These are phyloP conservation scores for Rosa multiflora DNA, from an alignment of 306 rosid genomes.

Conservation along the genomic window DNA sequence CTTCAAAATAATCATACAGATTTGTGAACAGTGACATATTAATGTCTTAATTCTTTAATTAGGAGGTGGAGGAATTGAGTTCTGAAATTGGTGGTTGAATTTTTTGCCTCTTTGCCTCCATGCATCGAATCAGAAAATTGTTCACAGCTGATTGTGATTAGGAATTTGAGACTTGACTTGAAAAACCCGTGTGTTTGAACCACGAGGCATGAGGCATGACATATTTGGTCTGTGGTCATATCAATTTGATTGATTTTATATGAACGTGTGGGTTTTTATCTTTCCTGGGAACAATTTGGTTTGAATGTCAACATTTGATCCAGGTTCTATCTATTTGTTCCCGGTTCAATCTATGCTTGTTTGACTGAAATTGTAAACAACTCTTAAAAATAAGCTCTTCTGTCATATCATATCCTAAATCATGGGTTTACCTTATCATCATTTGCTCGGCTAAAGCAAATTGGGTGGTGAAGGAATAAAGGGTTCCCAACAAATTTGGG, in stretches of 20 bases:
- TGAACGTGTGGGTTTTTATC: neutral
- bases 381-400: neutral
- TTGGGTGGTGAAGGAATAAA: neutral
- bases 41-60: neutral
- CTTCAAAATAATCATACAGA: neutral
- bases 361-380: neutral
- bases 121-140: neutral
- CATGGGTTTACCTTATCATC: neutral
- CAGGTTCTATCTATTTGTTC: neutral
- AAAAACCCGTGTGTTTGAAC: neutral
- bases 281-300: neutral
- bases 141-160: neutral
- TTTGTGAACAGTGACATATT: neutral
- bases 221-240: neutral
- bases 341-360: neutral
- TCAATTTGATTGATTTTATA: neutral
- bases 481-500: neutral
- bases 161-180: neutral
- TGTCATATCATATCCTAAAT: neutral
- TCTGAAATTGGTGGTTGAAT: neutral
- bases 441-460: neutral
- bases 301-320: neutral
- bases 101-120: neutral
- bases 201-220: slow-evolving; percentile 5
- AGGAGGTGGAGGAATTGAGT: neutral